phyloP scores from a whole-genome alignment of 176 grass and related monocot species.

The Cymbopogon citratus region DNA sequence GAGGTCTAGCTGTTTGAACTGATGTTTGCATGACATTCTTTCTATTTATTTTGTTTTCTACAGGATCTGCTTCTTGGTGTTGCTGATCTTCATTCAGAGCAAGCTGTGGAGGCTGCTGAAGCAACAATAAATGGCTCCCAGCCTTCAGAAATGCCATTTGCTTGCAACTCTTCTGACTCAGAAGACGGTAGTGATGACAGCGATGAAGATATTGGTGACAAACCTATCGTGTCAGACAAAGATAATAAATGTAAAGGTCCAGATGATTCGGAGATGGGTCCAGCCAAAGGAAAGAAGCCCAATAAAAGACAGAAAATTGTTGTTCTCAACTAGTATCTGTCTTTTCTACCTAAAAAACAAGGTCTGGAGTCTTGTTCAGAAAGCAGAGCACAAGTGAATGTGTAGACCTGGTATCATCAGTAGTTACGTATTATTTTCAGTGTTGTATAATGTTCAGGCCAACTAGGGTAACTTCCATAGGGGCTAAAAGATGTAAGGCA shows the following conservation, averaged over 20 bases:
- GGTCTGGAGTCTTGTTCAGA: background rate
- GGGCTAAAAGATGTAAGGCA: background rate
- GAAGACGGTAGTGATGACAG: slow-evolving; percentile 40
- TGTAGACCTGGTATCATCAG: background rate
- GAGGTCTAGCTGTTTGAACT: background rate
- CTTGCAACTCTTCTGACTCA: slow-evolving; percentile 42
- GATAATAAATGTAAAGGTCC: slow-evolving; percentile 22
- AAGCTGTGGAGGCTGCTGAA: slow-evolving; percentile 80
- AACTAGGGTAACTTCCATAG: background rate
- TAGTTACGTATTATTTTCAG: background rate
- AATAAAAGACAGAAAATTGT: slow-evolving; percentile 78
- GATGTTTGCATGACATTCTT: background rate
- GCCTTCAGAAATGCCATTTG: slow-evolving; percentile 27
- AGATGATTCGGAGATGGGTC: background rate
- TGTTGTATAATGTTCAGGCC: slow-evolving; percentile 14
- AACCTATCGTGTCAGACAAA: background rate
- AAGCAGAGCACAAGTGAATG: background rate
- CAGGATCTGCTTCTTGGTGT: slow-evolving; percentile 91
- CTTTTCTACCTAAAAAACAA: background rate
- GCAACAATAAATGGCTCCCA: slow-evolving; percentile 39
- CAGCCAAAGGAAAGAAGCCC: slow-evolving; percentile 30
- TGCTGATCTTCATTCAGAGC: slow-evolving; percentile 62
- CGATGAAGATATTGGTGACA: slow-evolving; percentile 19
- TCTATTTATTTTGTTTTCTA: background rate
- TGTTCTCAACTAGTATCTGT: slow-evolving; percentile 48